These are phyloP conservation scores for Fusarium avenaceum DNA, from an alignment of 2,329 filamentous ascomycete species.

Conservation along the genomic window DNA sequence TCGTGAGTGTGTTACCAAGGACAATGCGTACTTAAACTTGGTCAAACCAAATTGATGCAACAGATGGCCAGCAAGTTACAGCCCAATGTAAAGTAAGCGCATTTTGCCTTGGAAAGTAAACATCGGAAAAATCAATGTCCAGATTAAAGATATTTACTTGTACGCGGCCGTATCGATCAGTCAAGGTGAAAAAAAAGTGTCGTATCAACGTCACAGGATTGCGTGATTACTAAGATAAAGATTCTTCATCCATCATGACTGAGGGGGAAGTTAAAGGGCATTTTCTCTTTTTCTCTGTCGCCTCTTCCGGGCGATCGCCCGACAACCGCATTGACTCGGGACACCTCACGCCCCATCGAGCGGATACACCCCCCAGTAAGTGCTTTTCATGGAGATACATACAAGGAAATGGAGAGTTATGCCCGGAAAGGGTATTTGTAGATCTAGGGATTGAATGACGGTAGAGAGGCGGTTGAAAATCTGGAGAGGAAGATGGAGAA, in stretches of 20 bases:
- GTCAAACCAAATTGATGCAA: constrained; percentile 2
- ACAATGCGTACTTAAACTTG: background rate
- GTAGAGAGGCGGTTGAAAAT: background rate
- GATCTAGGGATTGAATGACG: background rate
- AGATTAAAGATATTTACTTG: background rate
- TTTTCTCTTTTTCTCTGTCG: background rate
- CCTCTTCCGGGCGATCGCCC: constrained; percentile 49
- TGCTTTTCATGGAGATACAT: constrained; percentile 23
- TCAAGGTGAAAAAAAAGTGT: constrained; percentile 6
- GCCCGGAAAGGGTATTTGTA: background rate
- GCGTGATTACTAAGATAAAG: constrained; percentile 41
- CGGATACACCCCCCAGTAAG: constrained; percentile 27
- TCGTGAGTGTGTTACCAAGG: constrained; percentile 12
- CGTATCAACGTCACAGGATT: constrained; percentile 30
- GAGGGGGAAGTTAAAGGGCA: constrained; percentile 29
- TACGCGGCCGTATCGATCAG: background rate
- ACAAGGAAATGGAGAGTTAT: constrained; percentile 30
- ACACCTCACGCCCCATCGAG: constrained; percentile 27
- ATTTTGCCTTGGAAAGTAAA: no score
- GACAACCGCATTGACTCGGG: constrained; percentile 45
- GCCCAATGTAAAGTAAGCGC: no score
- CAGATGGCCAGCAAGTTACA: background rate
- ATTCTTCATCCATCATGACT: constrained; percentile 38
- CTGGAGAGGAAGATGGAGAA: background rate
- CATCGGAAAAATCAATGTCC: background rate